Conservation (phyloP, 257 asterid species). For the Petunia secreta region DNA sequence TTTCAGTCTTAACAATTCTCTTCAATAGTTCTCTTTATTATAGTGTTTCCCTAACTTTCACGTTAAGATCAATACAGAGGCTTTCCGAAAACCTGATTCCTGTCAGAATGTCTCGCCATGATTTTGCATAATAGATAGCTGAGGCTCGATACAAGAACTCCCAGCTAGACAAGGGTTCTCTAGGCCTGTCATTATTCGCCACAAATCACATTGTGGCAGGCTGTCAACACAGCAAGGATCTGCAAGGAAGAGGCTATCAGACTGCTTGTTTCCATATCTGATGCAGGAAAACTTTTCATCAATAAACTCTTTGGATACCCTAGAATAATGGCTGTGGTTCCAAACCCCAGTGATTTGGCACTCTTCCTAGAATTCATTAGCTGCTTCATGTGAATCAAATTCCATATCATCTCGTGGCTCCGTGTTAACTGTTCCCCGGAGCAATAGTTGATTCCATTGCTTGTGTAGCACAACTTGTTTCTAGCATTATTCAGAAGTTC, state of each 20-base stretch:
- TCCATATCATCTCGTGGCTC: constrained; percentile 70
- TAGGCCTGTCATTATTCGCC: not conserved
- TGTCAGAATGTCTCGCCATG: not conserved
- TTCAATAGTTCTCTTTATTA: not conserved
- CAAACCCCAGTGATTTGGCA: constrained; percentile 87
- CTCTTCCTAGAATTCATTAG: constrained; percentile 77
- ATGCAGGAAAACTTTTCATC: constrained; percentile 76
- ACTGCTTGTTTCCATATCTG: constrained; percentile 90
- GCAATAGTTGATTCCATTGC: constrained; percentile 59
- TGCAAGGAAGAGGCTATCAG: constrained; percentile 38
- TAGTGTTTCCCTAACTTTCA: not conserved
- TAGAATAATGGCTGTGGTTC: constrained; percentile 93
- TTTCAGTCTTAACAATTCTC: not conserved
- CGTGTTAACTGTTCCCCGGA: constrained; percentile 42
- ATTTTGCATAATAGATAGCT: not conserved
- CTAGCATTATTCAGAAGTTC: not conserved
- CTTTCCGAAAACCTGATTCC: not conserved
- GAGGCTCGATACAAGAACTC: not conserved
- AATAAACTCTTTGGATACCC: constrained; percentile 88
- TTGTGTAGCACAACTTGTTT: not conserved
- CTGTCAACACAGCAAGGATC: constrained; percentile 6
- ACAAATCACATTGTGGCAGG: not conserved
- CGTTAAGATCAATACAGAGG: not conserved
- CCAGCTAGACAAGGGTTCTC: not conserved
- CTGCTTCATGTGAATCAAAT: constrained; percentile 85